phyloP scores from a whole-genome alignment of 2,329 filamentous ascomycete species.

The Paecilomyces niveus region DNA sequence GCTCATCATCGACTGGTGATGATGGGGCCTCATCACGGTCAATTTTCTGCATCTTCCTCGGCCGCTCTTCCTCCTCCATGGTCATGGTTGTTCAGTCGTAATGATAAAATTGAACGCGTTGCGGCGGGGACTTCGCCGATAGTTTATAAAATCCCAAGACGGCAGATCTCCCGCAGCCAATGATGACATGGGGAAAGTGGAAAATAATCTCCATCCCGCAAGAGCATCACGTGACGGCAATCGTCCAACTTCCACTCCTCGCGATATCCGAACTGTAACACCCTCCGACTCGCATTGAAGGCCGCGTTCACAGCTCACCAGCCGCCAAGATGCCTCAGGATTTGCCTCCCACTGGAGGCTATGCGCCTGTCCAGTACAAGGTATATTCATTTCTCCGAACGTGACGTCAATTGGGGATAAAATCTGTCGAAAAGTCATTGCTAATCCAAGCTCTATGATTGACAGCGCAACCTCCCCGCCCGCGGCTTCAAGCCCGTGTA shows the following conservation, averaged over 20 bases:
- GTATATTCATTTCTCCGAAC: constrained; percentile 41
- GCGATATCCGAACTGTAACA: constrained; percentile 4
- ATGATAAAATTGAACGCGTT: neutral
- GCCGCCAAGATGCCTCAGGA: constrained; percentile 77
- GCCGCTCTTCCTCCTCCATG: constrained; percentile 53
- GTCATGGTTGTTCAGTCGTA: constrained; percentile 5
- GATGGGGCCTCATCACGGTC: constrained; percentile 24
- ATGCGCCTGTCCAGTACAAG: constrained; percentile 96
- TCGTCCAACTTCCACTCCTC: neutral
- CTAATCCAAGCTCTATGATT: constrained; percentile 3
- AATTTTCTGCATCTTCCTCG: constrained; percentile 49
- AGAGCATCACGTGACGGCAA: neutral
- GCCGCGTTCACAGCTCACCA: constrained; percentile 12
- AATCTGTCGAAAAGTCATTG: neutral
- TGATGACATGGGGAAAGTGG: neutral
- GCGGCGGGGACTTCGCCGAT: neutral
- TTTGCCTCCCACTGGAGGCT: constrained; percentile 92
- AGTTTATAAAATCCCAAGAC: too few relatives aligned
- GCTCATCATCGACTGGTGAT: constrained; percentile 9
- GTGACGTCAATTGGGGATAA: constrained; percentile 1
- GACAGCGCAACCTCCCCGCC: constrained; percentile 80
- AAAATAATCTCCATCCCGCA: neutral
- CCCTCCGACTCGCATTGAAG: constrained; percentile 14
- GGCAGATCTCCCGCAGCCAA: neutral
- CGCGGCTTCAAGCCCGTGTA: constrained; percentile 80